Evolutionary conservation across 306 rosid species (phyloP).

Genomic region (Sesbania bispinosa): DNA sequence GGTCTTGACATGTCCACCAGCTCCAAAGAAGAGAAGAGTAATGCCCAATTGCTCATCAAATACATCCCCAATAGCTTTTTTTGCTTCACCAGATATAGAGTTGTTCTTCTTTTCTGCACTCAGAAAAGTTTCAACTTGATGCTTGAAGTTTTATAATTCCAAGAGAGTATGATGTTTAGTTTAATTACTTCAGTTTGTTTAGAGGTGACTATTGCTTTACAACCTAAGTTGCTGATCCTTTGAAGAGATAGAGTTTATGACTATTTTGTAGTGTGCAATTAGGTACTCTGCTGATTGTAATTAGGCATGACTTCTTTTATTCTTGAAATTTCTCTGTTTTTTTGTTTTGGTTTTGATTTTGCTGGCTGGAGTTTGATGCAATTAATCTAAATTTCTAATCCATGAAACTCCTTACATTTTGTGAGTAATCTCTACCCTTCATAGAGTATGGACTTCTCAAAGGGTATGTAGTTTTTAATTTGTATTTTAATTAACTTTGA

Average conservation of each 20-base stretch:
- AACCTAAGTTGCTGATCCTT: constrained; percentile 12
- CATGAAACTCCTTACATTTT: constrained; percentile 2
- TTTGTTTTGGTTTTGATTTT: not conserved
- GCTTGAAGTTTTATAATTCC: not conserved
- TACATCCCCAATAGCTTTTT: constrained; percentile 25
- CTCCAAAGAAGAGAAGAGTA: constrained; percentile 58
- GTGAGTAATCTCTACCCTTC: not conserved
- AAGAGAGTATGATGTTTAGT: constrained; percentile 5
- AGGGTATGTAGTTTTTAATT: not conserved
- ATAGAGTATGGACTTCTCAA: not conserved
- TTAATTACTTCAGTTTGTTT: not conserved
- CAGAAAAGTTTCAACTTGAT: constrained; percentile 23
- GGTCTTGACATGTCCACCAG: constrained; percentile 48
- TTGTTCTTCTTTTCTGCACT: constrained; percentile 49
- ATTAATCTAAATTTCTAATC: not conserved
- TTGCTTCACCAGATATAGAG: constrained; percentile 50
- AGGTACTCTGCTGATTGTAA: no score
- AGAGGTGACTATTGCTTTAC: constrained; percentile 3
- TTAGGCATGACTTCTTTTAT: no score
- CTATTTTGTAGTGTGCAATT: constrained; percentile 18
- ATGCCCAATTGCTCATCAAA: constrained; percentile 24
- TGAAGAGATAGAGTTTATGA: not conserved
- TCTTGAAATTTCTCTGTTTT: not conserved
- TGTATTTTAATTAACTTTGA: not conserved
- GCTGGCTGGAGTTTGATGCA: not conserved